These are phyloP conservation scores for Schizochytrium sp. DNA, from an alignment of 108 stramenopile genomes.

Conservation along the genomic window DNA sequence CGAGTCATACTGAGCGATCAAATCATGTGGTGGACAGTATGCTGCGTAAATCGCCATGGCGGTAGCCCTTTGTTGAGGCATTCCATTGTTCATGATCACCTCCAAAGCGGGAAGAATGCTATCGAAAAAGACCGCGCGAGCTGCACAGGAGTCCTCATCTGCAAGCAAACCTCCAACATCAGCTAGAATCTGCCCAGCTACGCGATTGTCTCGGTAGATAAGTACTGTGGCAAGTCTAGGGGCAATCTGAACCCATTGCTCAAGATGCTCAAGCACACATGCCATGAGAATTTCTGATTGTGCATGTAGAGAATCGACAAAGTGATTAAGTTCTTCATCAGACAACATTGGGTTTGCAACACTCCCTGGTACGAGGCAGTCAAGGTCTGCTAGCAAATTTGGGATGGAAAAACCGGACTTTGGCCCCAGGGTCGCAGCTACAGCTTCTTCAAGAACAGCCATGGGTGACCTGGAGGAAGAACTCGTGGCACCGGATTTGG, in stretches of 20 bases:
- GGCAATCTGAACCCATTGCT: constrained; percentile 15
- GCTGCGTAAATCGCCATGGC: constrained; percentile 38
- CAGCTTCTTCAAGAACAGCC: not conserved
- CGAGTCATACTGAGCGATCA: constrained; percentile 11
- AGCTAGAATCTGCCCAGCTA: constrained; percentile 5
- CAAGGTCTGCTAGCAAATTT: not conserved
- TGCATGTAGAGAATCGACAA: not conserved
- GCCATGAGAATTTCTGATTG: not conserved
- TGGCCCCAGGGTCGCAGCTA: not conserved
- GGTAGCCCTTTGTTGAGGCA: not conserved
- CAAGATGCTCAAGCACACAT: not conserved
- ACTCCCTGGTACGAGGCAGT: not conserved
- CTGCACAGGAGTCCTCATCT: constrained; percentile 25
- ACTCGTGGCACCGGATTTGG: not conserved
- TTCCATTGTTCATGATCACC: not conserved
- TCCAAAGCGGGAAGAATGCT: constrained; percentile 27
- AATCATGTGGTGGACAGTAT: constrained; percentile 2
- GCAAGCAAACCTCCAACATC: constrained; percentile 23
- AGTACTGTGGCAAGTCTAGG: constrained; percentile 4
- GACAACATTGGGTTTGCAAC: not conserved
- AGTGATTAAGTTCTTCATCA: not conserved
- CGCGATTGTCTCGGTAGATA: not conserved
- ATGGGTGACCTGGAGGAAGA: not conserved
- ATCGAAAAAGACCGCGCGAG: not conserved
- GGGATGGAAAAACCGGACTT: not conserved